Evolutionary conservation across 768 basidiomycete species (phyloP).

Genomic region (Mycena galopus): DNA sequence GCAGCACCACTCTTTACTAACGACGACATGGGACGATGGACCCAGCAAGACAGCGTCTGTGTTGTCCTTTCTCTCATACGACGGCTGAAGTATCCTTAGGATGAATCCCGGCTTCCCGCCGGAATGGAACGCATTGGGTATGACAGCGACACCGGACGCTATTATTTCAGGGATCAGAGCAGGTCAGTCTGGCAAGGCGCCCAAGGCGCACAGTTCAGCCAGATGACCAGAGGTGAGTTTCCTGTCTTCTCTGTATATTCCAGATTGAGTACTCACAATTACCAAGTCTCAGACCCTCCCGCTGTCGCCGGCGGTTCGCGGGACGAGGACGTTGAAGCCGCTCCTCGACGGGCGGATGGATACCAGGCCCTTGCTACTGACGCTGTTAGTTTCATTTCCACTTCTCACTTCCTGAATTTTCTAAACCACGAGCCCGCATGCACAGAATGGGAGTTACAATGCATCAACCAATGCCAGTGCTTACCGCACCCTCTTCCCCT

Average conservation of each 20-base stretch:
- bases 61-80: neutral
- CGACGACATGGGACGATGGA: conserved; percentile 45
- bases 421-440: conserved; percentile 16
- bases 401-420: neutral
- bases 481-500: conserved; percentile 76
- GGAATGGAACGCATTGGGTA: conserved; percentile 81
- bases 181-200: conserved; percentile 71
- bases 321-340: conserved; percentile 67
- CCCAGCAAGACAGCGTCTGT: conserved; percentile 58
- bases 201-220: conserved; percentile 74
- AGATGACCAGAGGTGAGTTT: conserved; percentile 60
- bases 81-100: conserved; percentile 46
- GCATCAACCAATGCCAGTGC: conserved; percentile 52
- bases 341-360: conserved; percentile 64
- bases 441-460: conserved; percentile 46
- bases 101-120: conserved; percentile 65
- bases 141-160: conserved; percentile 76
- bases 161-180: conserved; percentile 70
- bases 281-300: conserved; percentile 33
- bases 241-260: neutral
- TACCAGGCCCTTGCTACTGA: conserved; percentile 69
- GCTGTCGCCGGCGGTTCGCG: conserved; percentile 42
- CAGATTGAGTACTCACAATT: neutral
- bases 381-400: conserved; percentile 52
- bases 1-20: neutral